Evolutionary conservation across 495 filamentous ascomycete species (phyloP).

Genomic region (Pyrenula aspistea): DNA sequence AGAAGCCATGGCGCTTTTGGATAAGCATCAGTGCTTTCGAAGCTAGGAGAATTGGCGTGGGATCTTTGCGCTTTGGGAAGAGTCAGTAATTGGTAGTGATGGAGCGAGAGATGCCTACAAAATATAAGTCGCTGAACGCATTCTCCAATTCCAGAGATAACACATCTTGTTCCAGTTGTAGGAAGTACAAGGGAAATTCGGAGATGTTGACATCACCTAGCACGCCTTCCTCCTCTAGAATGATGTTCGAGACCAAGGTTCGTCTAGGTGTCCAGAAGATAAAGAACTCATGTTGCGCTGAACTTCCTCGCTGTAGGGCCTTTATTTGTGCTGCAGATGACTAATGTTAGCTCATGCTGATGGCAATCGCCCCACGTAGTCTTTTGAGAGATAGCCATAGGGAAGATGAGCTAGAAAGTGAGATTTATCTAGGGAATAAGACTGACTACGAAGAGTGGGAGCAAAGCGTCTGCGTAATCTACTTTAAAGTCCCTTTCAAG

Average conservation of each 20-base stretch:
- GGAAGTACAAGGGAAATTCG: slow-evolving; percentile 78
- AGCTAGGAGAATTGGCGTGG: slow-evolving; percentile 74
- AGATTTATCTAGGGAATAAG: slow-evolving; percentile 51
- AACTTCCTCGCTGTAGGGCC: slow-evolving; percentile 69
- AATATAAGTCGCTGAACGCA: slow-evolving; percentile 75
- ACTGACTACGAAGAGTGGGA: slow-evolving; percentile 51
- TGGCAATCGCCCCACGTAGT: slow-evolving; percentile 28
- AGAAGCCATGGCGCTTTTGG: slow-evolving; percentile 84
- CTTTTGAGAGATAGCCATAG: slow-evolving; percentile 28
- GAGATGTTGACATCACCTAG: slow-evolving; percentile 82
- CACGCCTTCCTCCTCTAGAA: slow-evolving; percentile 87
- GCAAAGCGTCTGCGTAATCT: slow-evolving; percentile 43
- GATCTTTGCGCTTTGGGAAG: slow-evolving; percentile 34
- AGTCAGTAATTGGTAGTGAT: background rate
- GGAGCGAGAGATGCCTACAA: slow-evolving; percentile 34
- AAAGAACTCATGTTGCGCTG: slow-evolving; percentile 85
- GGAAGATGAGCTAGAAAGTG: slow-evolving; percentile 26
- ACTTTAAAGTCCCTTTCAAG: slow-evolving; percentile 39
- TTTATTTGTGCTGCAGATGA: slow-evolving; percentile 69
- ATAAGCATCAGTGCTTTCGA: slow-evolving; percentile 92
- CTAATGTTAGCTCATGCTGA: slow-evolving; percentile 46
- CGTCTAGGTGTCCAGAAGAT: slow-evolving; percentile 89
- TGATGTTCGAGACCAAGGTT: slow-evolving; percentile 79
- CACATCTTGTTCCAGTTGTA: slow-evolving; percentile 83
- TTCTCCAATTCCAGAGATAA: slow-evolving; percentile 83